Evolutionary conservation across 163 green algal species (phyloP), one percentile per base, ranked within the genome.

Genomic region (Scenedesmus sp.): DNA sequence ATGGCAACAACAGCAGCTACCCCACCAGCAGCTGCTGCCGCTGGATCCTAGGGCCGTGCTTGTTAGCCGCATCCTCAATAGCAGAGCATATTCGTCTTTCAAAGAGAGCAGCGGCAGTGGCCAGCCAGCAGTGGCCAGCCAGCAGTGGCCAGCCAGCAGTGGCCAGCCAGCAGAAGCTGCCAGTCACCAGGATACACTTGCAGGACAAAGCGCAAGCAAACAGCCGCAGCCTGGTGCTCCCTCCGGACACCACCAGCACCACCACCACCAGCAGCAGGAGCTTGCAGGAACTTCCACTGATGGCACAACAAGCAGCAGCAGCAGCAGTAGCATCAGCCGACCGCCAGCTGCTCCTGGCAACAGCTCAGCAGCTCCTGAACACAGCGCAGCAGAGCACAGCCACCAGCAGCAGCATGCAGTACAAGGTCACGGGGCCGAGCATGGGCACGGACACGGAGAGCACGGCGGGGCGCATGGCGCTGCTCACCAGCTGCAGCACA

Each of bases 401-500:
- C 66, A 76, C 15, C 66, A 85, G 76, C 55, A 88, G 57, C 56
- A 88, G 56, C 56, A 88, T 23, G 84, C 59, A 73, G 56, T 54
- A 34, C 15, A 88, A 46, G 55, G 23, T 34, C 60, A 76, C 54
- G 23, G 20, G 6, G 23, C 57, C 52, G 62, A 9, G 23, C 79
- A 77, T 79, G 84, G 34, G 57, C 73, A 86, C 62, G 23, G 62
- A 2, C 56, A 82, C 57, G 77, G 59, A 16, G 52, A 59, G 23
- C 84, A 88, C 81, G 70, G 87, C 18, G 86, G 81, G 20, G 67
- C 60, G 15, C 86, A 92, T 86, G 86, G 86, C 12, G 91, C 91
- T 23, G 82, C 82, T 15, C 91, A 94, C 73, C 91, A 94, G 82
- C 26, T 94, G 23, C 91, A 94, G 87, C 91, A 94, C 87, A 77